These are phyloP conservation scores for Monosporascus sp. DNA, from an alignment of 2,329 filamentous ascomycete species.

Conservation along the genomic window DNA sequence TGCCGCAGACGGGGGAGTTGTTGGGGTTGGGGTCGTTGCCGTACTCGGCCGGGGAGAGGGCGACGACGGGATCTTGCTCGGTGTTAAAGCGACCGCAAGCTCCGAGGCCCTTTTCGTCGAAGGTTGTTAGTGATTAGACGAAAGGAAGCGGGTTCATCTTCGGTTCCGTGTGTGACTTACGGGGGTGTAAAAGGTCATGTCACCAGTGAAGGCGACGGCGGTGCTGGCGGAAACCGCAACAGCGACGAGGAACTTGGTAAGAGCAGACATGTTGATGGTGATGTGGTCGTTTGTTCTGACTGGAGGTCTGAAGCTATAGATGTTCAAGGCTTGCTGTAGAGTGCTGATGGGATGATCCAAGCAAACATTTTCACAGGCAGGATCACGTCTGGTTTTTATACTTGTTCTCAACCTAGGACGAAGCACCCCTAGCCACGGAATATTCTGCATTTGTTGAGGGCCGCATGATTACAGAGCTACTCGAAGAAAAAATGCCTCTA, in stretches of 20 bases:
- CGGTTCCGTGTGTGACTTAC: neutral
- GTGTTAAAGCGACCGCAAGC: conserved; percentile 16
- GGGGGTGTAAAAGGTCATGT: conserved; percentile 21
- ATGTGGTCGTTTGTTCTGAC: neutral
- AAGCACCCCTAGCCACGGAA: too few species aligned
- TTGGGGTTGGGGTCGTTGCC: conserved; percentile 11
- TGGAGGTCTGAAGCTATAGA: neutral
- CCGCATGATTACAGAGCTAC: too few species aligned
- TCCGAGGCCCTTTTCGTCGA: conserved; percentile 11
- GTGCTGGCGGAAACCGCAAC: neutral
- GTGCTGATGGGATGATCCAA: neutral
- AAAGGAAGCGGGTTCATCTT: neutral
- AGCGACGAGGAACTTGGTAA: neutral
- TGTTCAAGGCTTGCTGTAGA: neutral
- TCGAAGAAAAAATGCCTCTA: too few species aligned
- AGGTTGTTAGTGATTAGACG: neutral
- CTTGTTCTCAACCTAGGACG: neutral
- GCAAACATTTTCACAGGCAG: neutral
- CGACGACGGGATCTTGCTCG: conserved; percentile 16
- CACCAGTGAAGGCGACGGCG: conserved; percentile 12
- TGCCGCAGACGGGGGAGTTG: conserved; percentile 16
- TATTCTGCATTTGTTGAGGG: too few species aligned
- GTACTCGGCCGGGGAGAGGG: conserved; percentile 17
- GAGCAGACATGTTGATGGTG: neutral
- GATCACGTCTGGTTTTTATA: neutral